Conservation (phyloP, 2,329 filamentous ascomycete genomes). For the Cordyceps farinosa region DNA sequence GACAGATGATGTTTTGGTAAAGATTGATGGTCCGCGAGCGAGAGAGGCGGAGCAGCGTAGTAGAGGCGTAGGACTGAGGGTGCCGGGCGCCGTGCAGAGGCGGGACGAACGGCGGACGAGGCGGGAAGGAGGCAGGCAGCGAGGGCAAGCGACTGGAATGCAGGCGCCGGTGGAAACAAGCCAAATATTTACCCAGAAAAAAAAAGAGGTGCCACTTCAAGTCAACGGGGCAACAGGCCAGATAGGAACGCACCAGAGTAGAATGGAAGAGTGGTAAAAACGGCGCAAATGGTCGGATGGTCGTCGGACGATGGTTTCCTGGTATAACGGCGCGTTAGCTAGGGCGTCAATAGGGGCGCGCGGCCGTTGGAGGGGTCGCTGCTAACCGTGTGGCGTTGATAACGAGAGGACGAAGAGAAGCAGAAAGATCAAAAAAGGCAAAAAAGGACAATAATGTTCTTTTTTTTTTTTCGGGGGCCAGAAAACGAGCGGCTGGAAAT, state of each 20-base stretch:
- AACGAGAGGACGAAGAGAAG: conserved; percentile 13
- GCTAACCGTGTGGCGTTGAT: conserved; percentile 1
- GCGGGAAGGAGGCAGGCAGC: neutral
- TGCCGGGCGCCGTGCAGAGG: neutral
- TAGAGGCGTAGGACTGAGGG: neutral
- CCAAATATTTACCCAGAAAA: neutral
- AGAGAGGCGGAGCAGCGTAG: neutral
- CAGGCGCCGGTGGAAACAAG: conserved; percentile 7
- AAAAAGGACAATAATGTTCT: conserved; percentile 5
- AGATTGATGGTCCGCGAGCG: neutral
- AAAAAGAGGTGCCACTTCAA: conserved; percentile 3
- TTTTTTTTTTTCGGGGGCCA: conserved; percentile 12
- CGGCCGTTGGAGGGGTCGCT: neutral
- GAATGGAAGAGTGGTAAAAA: neutral
- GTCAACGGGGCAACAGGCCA: conserved; percentile 10
- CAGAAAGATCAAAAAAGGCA: neutral
- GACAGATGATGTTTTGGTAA: conserved; percentile 7
- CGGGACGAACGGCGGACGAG: neutral
- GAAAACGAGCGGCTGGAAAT: conserved; percentile 19
- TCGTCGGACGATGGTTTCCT: conserved; percentile 8
- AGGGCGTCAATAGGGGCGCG: conserved; percentile 3
- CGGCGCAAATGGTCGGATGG: neutral
- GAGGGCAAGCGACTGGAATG: conserved; percentile 14
- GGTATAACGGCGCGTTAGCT: conserved; percentile 2
- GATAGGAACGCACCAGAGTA: conserved; percentile 12